Evolutionary conservation across 139 green algal species (phyloP).

Genomic region (Chlorella sp.): DNA sequence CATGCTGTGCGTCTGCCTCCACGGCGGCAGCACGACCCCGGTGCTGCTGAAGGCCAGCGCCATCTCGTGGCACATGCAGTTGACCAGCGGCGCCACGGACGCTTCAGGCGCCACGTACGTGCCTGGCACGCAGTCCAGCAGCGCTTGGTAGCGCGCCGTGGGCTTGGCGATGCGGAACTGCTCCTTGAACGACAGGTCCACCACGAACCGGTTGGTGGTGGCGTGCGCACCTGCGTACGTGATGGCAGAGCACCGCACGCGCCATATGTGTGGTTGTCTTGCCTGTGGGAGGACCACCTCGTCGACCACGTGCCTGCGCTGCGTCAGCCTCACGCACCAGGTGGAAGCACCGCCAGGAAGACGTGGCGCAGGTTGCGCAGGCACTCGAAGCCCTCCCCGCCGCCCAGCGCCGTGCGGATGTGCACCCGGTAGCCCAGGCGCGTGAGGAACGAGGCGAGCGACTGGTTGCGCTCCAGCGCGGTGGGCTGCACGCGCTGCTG

Average conservation of each 20-base stretch:
- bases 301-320: too few relatives aligned
- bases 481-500: too few relatives aligned
- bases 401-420: conserved; percentile 25
- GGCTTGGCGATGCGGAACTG: conserved; percentile 44
- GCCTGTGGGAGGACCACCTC: too few relatives aligned
- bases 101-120: conserved; percentile 38
- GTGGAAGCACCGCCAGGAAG: conserved; percentile 13
- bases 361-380: conserved; percentile 39
- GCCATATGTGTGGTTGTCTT: too few relatives aligned
- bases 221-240: too few relatives aligned
- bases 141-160: conserved; percentile 22
- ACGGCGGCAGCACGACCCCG: conserved; percentile 56
- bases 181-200: conserved; percentile 35
- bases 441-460: conserved; percentile 14
- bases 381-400: conserved; percentile 35
- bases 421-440: conserved; percentile 18
- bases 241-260: too few relatives aligned
- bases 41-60: conserved; percentile 40
- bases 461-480: conserved; percentile 4
- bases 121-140: conserved; percentile 29
- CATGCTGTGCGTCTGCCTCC: conserved; percentile 51
- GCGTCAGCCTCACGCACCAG: background rate
- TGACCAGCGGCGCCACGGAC: conserved; percentile 25
- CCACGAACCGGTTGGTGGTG: conserved; percentile 11
- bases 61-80: conserved; percentile 49